Evolutionary conservation across 1,139 yeast species (phyloP).

Genomic region (Torulaspora globosa): DNA sequence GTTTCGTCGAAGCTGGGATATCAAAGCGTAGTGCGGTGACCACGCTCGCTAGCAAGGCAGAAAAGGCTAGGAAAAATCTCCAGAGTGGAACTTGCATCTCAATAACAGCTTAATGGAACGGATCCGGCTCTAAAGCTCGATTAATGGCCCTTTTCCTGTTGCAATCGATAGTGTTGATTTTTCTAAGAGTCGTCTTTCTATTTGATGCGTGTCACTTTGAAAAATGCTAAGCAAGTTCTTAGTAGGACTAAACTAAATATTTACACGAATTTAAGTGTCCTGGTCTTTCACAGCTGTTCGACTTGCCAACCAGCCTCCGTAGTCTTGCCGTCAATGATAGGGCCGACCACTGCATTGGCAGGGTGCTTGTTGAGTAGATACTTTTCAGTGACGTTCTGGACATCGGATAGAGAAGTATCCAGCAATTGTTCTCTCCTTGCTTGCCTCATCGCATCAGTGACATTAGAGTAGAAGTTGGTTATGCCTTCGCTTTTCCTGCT

Average conservation of each 20-base stretch:
- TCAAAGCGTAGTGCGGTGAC: constrained; percentile 35
- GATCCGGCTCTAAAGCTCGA: background rate
- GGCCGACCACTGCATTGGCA: constrained; percentile 17
- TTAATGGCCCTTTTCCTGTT: background rate
- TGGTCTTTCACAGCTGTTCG: constrained; percentile 8
- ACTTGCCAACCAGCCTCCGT: constrained; percentile 11
- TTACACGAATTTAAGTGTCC: background rate
- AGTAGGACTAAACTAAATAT: background rate
- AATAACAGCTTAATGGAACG: background rate
- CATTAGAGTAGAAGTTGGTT: constrained; percentile 58
- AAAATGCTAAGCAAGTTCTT: background rate
- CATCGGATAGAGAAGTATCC: constrained; percentile 59
- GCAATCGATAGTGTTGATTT: background rate
- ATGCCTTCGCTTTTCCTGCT: constrained; percentile 78
- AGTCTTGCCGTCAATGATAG: constrained; percentile 9
- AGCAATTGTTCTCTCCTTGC: constrained; percentile 69
- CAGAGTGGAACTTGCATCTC: constrained; percentile 9
- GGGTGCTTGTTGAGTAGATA: constrained; percentile 17
- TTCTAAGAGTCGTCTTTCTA: background rate
- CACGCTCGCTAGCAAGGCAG: constrained; percentile 1
- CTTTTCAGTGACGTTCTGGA: constrained; percentile 36
- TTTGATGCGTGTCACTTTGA: constrained; percentile 6
- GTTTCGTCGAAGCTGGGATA: constrained; percentile 39
- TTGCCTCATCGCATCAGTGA: constrained; percentile 79
- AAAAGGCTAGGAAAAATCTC: constrained; percentile 2